Conservation (phyloP, 768 basidiomycete species). For the Lactarius pseudohatsudake region DNA sequence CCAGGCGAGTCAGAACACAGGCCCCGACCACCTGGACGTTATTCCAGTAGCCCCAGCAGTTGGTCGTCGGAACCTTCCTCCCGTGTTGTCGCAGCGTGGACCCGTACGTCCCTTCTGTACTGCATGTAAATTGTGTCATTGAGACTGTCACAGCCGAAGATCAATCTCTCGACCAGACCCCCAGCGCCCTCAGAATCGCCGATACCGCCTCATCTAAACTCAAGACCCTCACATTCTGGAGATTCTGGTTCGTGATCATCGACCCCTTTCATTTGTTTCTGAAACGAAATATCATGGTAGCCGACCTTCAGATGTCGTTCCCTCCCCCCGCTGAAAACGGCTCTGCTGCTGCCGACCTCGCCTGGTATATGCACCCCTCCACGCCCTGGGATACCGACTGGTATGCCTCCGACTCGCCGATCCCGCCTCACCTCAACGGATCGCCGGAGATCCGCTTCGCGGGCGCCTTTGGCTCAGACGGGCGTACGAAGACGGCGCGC, state of each 20-base stretch:
- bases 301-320: slow-evolving; percentile 37
- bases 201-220: not conserved
- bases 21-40: not conserved
- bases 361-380: slow-evolving; percentile 44
- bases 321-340: slow-evolving; percentile 38
- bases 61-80: slow-evolving; percentile 19
- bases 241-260: slow-evolving; percentile 4
- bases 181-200: not conserved
- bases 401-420: slow-evolving; percentile 38
- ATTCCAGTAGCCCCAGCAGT: not conserved
- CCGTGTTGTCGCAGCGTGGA: slow-evolving; percentile 8
- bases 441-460: slow-evolving; percentile 33
- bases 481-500: slow-evolving; percentile 34
- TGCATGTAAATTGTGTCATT: not conserved
- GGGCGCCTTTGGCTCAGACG: slow-evolving; percentile 36
- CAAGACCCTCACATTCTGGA: not conserved
- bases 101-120: slow-evolving; percentile 7
- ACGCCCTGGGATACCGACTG: slow-evolving; percentile 44
- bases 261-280: not conserved
- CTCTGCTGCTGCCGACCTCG: slow-evolving; percentile 45
- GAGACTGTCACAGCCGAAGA: slow-evolving; percentile 19
- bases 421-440: slow-evolving; percentile 39
- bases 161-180: slow-evolving; percentile 25
- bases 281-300: not conserved
- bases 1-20: not conserved